Evolutionary conservation across 1,284 basidiomycete species (phyloP).

Genomic region (Tilletia caries): DNA sequence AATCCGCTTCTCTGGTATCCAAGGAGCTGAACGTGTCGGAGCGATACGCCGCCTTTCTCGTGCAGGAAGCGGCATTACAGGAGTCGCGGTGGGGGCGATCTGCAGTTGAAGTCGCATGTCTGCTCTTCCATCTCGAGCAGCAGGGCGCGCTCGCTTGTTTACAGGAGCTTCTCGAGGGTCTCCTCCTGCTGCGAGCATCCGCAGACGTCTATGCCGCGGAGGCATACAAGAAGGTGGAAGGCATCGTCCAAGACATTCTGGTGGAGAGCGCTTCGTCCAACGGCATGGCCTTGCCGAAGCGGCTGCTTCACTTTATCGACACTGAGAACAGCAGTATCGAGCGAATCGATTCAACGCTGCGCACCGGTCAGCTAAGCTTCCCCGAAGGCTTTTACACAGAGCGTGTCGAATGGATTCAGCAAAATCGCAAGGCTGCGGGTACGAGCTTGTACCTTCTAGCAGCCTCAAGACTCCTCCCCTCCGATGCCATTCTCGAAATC

Average conservation of each 20-base stretch:
- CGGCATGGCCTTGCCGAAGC: slow-evolving; percentile 24
- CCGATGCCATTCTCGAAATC: slow-evolving; percentile 28
- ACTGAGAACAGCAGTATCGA: not conserved
- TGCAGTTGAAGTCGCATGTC: slow-evolving; percentile 45
- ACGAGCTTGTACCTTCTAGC: slow-evolving; percentile 48
- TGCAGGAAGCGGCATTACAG: slow-evolving; percentile 45
- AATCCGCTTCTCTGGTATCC: slow-evolving; percentile 44
- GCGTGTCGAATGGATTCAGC: slow-evolving; percentile 38
- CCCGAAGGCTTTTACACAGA: slow-evolving; percentile 17
- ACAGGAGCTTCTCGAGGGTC: slow-evolving; percentile 32
- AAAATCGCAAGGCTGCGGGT: slow-evolving; percentile 44
- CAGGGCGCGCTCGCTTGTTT: slow-evolving; percentile 45
- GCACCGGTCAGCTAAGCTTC: not conserved
- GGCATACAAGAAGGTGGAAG: slow-evolving; percentile 12
- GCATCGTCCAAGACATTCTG: slow-evolving; percentile 9
- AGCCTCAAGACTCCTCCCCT: slow-evolving; percentile 37
- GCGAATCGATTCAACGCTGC: not conserved
- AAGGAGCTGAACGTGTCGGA: slow-evolving; percentile 45
- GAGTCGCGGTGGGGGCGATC: slow-evolving; percentile 43
- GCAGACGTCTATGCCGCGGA: not conserved
- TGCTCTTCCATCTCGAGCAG: slow-evolving; percentile 47
- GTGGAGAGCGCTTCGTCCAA: not conserved
- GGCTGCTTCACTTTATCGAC: slow-evolving; percentile 35
- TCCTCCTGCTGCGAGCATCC: slow-evolving; percentile 8
- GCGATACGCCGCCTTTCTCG: slow-evolving; percentile 47